phyloP scores from a whole-genome alignment of 2,329 filamentous ascomycete species.

The Trichoderma pleuroti region DNA sequence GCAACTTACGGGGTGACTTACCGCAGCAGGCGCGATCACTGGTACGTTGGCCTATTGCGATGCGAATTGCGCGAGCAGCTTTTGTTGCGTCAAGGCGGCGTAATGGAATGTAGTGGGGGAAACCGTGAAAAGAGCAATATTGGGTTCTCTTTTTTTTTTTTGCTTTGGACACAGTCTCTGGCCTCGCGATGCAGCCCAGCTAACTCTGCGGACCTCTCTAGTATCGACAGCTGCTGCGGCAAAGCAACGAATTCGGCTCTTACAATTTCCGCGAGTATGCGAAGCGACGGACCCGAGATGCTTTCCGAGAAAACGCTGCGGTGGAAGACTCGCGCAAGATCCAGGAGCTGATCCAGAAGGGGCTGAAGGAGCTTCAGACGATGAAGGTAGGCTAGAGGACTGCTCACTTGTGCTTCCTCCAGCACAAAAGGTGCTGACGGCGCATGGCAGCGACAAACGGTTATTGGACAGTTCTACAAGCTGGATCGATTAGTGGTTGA shows the following conservation, averaged over 20 bases:
- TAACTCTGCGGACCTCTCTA: conserved; percentile 35
- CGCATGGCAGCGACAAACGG: conserved; percentile 74
- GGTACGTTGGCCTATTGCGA: conserved; percentile 37
- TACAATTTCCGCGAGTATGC: conserved; percentile 99
- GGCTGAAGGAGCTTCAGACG: conserved; percentile 78
- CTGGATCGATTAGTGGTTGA: conserved; percentile 89
- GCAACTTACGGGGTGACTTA: conserved; percentile 48
- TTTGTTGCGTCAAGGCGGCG: neutral
- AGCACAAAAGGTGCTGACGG: neutral
- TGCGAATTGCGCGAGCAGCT: neutral
- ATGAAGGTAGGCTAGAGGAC: conserved; percentile 67
- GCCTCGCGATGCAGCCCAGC: neutral
- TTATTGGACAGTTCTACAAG: conserved; percentile 93
- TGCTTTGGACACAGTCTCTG: neutral
- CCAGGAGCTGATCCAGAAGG: conserved; percentile 87
- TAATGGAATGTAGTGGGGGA: neutral
- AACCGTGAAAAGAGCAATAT: conserved; percentile 2
- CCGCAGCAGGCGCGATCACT: conserved; percentile 56
- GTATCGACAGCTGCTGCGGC: conserved; percentile 90
- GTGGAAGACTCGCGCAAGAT: conserved; percentile 72
- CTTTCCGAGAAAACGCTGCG: conserved; percentile 75
- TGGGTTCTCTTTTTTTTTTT: neutral
- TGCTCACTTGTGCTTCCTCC: no score
- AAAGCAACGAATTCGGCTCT: conserved; percentile 79
- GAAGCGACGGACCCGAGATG: conserved; percentile 81